Percentiles rank a stretch among this genome's conserved stretches.
Evolutionary conservation across 805 yeast species (phyloP).

Genomic region (Monosporozyma yasuniensis): DNA sequence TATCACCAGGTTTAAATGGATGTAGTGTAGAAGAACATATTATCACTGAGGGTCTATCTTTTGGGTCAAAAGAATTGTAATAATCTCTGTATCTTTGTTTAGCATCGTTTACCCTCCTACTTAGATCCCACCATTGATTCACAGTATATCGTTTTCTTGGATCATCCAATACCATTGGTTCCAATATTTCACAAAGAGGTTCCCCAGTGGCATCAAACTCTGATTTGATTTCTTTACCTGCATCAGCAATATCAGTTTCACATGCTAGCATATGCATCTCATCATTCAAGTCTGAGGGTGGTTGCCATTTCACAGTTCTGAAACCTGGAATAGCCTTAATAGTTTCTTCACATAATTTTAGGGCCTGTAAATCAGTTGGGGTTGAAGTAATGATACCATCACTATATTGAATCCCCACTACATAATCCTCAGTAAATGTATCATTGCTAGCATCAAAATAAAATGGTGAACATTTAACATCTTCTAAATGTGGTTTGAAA

Average conservation of each 20-base stretch:
- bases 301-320: slow-evolving; percentile 12
- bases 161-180: slow-evolving; percentile 7
- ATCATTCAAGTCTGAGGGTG: slow-evolving; percentile 8
- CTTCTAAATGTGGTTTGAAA: slow-evolving; percentile 9
- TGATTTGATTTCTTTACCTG: slow-evolving; percentile 10
- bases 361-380: slow-evolving; percentile 13
- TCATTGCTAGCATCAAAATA: slow-evolving; percentile 5
- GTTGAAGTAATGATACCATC: slow-evolving; percentile 14
- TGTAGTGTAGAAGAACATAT: slow-evolving; percentile 9
- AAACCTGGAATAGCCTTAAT: slow-evolving; percentile 9
- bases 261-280: slow-evolving; percentile 10
- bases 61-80: slow-evolving; percentile 7
- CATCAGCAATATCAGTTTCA: slow-evolving; percentile 14
- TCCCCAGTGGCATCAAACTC: slow-evolving; percentile 12
- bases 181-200: slow-evolving; percentile 10
- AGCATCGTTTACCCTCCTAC: slow-evolving; percentile 9
- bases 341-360: slow-evolving; percentile 9
- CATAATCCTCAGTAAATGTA: slow-evolving; percentile 5
- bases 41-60: slow-evolving; percentile 9
- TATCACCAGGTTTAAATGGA: slow-evolving; percentile 12
- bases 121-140: slow-evolving; percentile 14
- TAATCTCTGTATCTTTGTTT: slow-evolving; percentile 10
- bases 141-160: slow-evolving; percentile 7
- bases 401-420: slow-evolving; percentile 13
- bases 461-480: slow-evolving; percentile 10